Conservation (phyloP, 371 early-diverging fungal genomes). For the Thermomucor indicae-seudaticae region DNA sequence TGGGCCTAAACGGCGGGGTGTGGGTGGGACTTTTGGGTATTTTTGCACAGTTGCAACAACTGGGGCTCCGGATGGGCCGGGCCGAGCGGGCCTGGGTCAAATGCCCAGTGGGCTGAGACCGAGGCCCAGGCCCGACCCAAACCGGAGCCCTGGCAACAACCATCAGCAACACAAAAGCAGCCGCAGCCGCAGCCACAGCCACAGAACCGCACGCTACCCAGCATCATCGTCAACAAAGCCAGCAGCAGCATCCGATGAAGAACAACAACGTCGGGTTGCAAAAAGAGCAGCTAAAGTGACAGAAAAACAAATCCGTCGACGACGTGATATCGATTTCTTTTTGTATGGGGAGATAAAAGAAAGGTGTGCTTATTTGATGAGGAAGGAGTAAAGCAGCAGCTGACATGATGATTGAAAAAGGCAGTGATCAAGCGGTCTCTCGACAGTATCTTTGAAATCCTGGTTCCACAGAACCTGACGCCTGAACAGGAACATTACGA, state of each 20-base stretch:
- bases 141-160: no score
- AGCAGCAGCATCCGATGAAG: no score
- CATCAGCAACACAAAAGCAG: no score
- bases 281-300: conserved; percentile 28
- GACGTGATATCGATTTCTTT: conserved; percentile 24
- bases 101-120: no score
- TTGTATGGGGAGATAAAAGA: conserved; percentile 37
- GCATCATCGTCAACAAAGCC: no score
- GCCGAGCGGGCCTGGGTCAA: no score
- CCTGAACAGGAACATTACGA: conserved; percentile 43
- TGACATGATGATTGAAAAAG: conserved; percentile 9
- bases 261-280: conserved; percentile 30
- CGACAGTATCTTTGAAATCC: conserved; percentile 41
- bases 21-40: no score
- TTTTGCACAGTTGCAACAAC: no score
- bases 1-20: no score
- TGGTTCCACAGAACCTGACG: conserved; percentile 42
- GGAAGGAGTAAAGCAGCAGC: neutral
- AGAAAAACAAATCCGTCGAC: conserved; percentile 31
- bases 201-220: conserved; percentile 37
- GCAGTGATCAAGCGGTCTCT: conserved; percentile 32
- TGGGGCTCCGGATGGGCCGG: no score
- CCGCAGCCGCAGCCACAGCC: conserved; percentile 18
- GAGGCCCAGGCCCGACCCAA: no score
- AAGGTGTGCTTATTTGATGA: conserved; percentile 18